Evolutionary conservation across 129 eudicot species (phyloP), one percentile per base, ranked within the genome.

Genomic region (Centaurea solstitialis): DNA sequence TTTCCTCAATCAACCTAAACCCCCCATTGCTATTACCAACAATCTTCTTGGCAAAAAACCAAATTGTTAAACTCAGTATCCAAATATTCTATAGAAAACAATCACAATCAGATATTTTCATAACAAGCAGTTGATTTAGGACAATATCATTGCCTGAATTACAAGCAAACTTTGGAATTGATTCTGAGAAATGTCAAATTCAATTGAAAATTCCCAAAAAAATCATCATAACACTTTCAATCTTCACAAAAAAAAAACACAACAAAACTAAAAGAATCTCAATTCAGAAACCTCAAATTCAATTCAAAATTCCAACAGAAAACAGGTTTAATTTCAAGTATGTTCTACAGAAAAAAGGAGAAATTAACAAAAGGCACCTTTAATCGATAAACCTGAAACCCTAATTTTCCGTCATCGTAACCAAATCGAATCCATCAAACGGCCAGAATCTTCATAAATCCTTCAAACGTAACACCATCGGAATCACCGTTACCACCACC

Each of bases 401-500:
- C 28, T 26, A 50, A 1, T 20, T 0, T 30, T 47, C 30, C 50
- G 37, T 28, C 74, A 22, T 28, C n/a, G 1, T 40, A 33, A 8
- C 18, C 74, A 13, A 0, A 28, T 26, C 1, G 59, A 35, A 17
- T 26, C 35, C 35, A 86, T 81, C 83, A 85, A 80, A 92, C 85
- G 4, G 91, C 84, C 80, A 93, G 79, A 73, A 91, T 87, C 87
- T 85, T 89, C n/a, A 93, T 74, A 82, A 93, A 79, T 4, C 87
- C 92, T 7, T 86, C 83, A n/a, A 81, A 87, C 13, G 92, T 84
- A n/a, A 93, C 94, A 1, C 97, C 89, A 21, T 80, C 96, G 0
- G 78, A 76, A 26, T 76, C 64, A 12, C 78, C 85, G 86, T 81
- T 89, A 0, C 81, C 91, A 2, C 90, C 92, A 20, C 87, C 98